A percentile compares a stretch with the other conserved stretches of the same genome.
phyloP scores from a whole-genome alignment of 768 basidiomycete genomes.

The Suillus decipiens region DNA sequence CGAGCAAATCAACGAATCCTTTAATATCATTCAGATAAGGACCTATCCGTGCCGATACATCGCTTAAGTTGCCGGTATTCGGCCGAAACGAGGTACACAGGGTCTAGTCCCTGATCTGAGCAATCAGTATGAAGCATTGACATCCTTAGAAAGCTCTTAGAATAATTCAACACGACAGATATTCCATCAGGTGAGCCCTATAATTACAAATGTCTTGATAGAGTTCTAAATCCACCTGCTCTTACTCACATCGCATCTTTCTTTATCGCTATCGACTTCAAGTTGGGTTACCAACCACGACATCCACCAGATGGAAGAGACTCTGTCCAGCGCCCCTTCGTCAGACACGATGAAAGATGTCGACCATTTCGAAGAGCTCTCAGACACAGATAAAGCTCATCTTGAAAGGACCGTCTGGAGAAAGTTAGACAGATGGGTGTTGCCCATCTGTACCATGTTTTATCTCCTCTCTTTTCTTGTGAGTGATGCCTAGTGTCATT shows the following conservation, averaged over 20 bases:
- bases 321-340: constrained; percentile 1
- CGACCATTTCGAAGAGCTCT: constrained; percentile 14
- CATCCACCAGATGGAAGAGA: constrained; percentile 12
- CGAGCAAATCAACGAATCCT: no score
- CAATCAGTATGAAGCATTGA: background rate
- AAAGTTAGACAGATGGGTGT: constrained; percentile 49
- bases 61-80: no score
- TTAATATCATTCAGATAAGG: no score
- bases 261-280: background rate
- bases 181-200: background rate
- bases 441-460: constrained; percentile 51
- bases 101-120: no score
- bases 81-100: no score
- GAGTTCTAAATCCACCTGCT: background rate
- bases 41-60: no score
- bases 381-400: constrained; percentile 13
- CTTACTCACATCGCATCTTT: background rate
- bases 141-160: background rate
- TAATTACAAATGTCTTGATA: background rate
- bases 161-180: background rate
- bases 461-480: constrained; percentile 58
- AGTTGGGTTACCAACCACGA: background rate
- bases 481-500: constrained; percentile 18
- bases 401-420: constrained; percentile 47
- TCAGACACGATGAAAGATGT: constrained; percentile 13